Evolutionary conservation across 1,284 basidiomycete species (phyloP), one percentile per base, ranked within the genome.

Genomic region (Cutaneotrichosporon cyanovorans): DNA sequence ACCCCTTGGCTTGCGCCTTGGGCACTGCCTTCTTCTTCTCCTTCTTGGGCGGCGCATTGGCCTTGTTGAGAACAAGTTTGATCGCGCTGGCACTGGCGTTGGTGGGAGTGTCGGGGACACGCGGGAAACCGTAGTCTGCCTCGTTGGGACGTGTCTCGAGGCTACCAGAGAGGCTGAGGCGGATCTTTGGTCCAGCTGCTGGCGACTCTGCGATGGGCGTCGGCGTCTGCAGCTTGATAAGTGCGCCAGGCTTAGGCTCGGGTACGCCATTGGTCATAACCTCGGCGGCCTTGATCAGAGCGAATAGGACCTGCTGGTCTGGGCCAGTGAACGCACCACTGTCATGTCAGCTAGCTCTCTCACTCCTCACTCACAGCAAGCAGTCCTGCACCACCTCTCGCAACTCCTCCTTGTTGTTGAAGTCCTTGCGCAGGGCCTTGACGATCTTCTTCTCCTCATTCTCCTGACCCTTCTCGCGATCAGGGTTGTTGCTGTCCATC

Each of bases 281-380:
- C 63, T 97, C 93, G 11, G 87, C 89, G 10, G 96, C 75, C 72
- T 97, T 97, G 60, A 98, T 76, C 40, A 96, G 73, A 52, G 85
- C 87, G 80, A 88, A 87, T 31, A 91, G 83, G 37, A 92, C 85
- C 72, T 93, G 87, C 56, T 83, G 76, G 66, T 97, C 92, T 38
- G 81, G 77, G 41, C 82, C 78, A 7, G 50, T 47, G 46, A 61
- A 64, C 23, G 59, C 51, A 14, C 55, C 45, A 16, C 62, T 67
- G 45, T 14, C 12, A n/a, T n/a, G 39, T 51, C 28, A 56, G 47
- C 22, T 18, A n/a, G n/a, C n/a, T n/a, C n/a, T n/a, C n/a, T n/a
- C n/a, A n/a, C n/a, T n/a, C n/a, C n/a, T n/a, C n/a, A 52, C 63
- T 56, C 39, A 65, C 62, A 64, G 38, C 5, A 68, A 42, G 4